Conservation (phyloP, 768 basidiomycete genomes). For the Leccinum fibrillosum region DNA sequence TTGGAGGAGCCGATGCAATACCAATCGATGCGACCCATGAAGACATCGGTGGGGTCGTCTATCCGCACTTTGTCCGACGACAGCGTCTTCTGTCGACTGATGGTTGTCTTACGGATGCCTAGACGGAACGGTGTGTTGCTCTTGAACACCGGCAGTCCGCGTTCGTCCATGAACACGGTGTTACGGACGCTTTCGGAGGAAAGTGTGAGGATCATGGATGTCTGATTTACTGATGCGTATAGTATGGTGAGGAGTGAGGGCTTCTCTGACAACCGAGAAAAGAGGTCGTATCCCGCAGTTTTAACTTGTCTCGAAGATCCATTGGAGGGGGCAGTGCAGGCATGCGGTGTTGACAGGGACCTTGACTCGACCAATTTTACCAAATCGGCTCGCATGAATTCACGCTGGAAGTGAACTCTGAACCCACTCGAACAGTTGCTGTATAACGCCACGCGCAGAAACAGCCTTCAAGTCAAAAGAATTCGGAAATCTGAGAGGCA, state of each 20-base stretch:
- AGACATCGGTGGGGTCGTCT: conserved; percentile 22
- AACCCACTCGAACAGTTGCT: not conserved
- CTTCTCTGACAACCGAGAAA: not conserved
- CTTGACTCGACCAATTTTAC: not conserved
- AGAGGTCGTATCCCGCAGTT: not conserved
- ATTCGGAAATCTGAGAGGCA: not conserved
- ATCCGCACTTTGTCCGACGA: not conserved
- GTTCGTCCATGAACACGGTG: conserved; percentile 28
- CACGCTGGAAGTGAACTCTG: not conserved
- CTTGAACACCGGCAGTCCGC: conserved; percentile 26
- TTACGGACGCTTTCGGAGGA: conserved; percentile 25
- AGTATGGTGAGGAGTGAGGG: not conserved
- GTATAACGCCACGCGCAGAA: not conserved
- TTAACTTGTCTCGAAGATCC: not conserved
- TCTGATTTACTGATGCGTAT: not conserved
- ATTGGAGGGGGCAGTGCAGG: not conserved
- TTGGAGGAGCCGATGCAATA: conserved; percentile 25
- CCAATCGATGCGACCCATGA: conserved; percentile 34
- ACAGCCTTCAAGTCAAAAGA: not conserved
- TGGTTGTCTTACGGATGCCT: conserved; percentile 17
- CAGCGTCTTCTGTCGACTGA: conserved; percentile 7
- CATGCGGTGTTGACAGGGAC: not conserved
- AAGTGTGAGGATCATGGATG: conserved; percentile 24
- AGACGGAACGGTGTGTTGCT: conserved; percentile 23
- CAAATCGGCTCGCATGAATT: not conserved